Conservation (phyloP, 1,284 basidiomycete genomes). For the Pseudozyma thailandica region DNA sequence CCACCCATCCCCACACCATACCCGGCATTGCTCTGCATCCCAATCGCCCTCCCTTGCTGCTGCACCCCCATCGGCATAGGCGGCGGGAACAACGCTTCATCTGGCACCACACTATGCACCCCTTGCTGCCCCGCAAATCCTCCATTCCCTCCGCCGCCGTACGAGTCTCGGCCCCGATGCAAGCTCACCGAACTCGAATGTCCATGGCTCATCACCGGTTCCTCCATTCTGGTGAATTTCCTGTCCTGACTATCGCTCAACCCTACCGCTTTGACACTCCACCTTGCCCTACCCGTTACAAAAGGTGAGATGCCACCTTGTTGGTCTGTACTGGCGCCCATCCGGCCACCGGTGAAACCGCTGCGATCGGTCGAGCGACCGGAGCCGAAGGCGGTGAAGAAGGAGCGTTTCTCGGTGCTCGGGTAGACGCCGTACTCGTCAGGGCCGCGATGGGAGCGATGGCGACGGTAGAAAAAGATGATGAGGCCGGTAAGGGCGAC, state of each 20-base stretch:
- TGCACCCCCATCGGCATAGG: constrained; percentile 29
- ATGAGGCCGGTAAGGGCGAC: constrained; percentile 12
- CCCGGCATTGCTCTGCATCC: constrained; percentile 13
- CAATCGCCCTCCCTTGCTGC: no score
- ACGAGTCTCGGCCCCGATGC: constrained; percentile 33
- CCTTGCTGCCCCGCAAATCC: constrained; percentile 19
- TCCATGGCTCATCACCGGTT: constrained; percentile 6
- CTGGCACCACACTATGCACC: constrained; percentile 46
- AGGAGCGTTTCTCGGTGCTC: constrained; percentile 23
- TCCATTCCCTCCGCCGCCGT: constrained; percentile 12
- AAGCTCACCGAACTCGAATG: constrained; percentile 40
- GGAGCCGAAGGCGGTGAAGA: constrained; percentile 30
- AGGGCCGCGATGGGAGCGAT: constrained; percentile 19
- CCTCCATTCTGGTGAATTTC: not conserved
- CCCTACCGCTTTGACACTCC: constrained; percentile 15
- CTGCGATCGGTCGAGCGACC: constrained; percentile 12
- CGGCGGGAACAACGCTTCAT: constrained; percentile 48
- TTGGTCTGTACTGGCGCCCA: constrained; percentile 29
- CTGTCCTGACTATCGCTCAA: constrained; percentile 19
- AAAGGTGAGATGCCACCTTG: constrained; percentile 46
- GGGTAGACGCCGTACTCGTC: constrained; percentile 42
- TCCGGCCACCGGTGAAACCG: constrained; percentile 7
- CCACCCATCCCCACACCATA: constrained; percentile 13
- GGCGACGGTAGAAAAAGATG: constrained; percentile 15
- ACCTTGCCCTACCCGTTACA: constrained; percentile 23